These are phyloP conservation scores for Hebeloma cylindrosporum DNA, from an alignment of 768 basidiomycete genomes.

Conservation along the genomic window DNA sequence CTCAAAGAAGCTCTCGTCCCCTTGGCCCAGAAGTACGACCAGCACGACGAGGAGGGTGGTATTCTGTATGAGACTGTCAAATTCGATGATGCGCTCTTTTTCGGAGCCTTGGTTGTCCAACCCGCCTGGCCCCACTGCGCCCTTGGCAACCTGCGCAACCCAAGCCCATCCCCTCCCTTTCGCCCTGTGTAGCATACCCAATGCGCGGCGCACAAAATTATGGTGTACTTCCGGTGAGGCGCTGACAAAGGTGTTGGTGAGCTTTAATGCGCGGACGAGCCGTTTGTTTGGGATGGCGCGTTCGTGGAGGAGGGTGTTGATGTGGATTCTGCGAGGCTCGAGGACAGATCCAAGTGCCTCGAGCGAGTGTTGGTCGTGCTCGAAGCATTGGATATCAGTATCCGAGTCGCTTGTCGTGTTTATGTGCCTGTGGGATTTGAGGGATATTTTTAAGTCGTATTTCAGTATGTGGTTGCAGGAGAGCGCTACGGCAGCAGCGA, in stretches of 20 bases:
- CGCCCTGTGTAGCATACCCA: conserved; percentile 26
- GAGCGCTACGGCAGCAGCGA: too few species aligned
- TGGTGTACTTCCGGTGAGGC: conserved; percentile 33
- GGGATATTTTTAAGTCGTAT: too few species aligned
- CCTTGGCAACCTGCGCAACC: conserved; percentile 30
- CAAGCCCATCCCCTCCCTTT: conserved; percentile 32
- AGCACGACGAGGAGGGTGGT: conserved; percentile 32
- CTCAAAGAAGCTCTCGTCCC: too few species aligned
- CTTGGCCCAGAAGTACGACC: conserved; percentile 38
- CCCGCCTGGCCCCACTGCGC: conserved; percentile 29
- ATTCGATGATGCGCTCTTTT: conserved; percentile 9
- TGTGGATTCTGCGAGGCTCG: conserved; percentile 8
- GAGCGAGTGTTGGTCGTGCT: too few species aligned
- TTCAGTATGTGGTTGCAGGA: too few species aligned
- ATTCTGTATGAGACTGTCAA: conserved; percentile 42
- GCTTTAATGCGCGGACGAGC: conserved; percentile 31
- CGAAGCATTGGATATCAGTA: too few species aligned
- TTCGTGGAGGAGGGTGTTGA: conserved; percentile 24
- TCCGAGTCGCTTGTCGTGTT: too few species aligned
- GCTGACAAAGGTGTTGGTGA: conserved; percentile 57
- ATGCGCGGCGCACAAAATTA: conserved; percentile 31
- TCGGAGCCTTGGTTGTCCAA: neutral
- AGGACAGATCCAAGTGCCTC: too few species aligned
- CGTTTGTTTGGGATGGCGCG: conserved; percentile 38
- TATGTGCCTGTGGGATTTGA: too few species aligned